Evolutionary conservation across 2,329 filamentous ascomycete species (phyloP).

Genomic region (Bisporella sp.): DNA sequence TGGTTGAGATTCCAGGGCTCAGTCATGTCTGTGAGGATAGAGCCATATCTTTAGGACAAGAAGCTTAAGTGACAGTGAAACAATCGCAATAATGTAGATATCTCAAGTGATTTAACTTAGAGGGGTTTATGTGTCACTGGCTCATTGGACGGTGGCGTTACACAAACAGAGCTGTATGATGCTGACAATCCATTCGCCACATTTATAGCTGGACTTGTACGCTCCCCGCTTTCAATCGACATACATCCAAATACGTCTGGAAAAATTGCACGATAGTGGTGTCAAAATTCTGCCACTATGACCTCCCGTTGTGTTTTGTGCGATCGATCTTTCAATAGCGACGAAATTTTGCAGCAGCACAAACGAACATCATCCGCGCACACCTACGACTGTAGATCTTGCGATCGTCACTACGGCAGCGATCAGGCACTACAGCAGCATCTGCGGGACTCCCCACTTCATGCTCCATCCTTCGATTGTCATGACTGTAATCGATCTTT

Average conservation of each 20-base stretch:
- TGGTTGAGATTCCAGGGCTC: conserved; percentile 2
- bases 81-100: not conserved
- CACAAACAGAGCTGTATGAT: conserved; percentile 3
- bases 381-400: conserved; percentile 11
- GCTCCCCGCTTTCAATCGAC: conserved; percentile 8
- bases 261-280: conserved; percentile 10
- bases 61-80: conserved; percentile 1
- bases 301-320: conserved; percentile 13
- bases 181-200: conserved; percentile 1
- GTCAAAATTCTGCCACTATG: conserved; percentile 13
- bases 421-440: conserved; percentile 8
- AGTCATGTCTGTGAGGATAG: conserved; percentile 3
- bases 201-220: conserved; percentile 4
- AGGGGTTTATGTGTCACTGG: conserved; percentile 2
- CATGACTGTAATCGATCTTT: conserved; percentile 16
- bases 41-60: conserved; percentile 1
- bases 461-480: conserved; percentile 13
- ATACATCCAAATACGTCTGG: conserved; percentile 4
- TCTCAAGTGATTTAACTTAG: conserved; percentile 1
- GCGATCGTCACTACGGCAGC: conserved; percentile 3
- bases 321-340: conserved; percentile 15
- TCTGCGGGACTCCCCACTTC: conserved; percentile 7
- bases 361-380: conserved; percentile 9
- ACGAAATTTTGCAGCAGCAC: conserved; percentile 10
- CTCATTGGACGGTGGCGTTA: conserved; percentile 4